phyloP scores from a whole-genome alignment of 257 asterid genomes.

The Forsythia suspensa region DNA sequence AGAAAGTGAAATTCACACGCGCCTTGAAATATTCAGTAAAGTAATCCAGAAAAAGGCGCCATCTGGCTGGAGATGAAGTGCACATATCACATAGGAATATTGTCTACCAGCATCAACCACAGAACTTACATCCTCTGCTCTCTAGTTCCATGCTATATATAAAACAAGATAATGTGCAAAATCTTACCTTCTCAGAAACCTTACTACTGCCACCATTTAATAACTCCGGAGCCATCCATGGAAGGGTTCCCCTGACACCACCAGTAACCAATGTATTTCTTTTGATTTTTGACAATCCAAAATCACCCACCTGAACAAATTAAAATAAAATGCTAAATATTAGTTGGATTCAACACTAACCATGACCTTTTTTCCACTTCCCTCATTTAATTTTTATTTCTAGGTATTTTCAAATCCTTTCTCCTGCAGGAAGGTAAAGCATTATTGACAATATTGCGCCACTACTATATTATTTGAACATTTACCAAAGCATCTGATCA shows the following conservation, averaged over 20 bases:
- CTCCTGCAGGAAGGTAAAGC: not conserved
- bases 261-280: constrained; percentile 92
- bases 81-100: not conserved
- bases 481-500: not conserved
- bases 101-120: not conserved
- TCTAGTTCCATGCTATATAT: not conserved
- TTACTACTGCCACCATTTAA: constrained; percentile 89
- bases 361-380: not conserved
- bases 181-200: constrained; percentile 84
- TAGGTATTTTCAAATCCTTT: not conserved
- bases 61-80: not conserved
- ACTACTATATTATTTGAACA: not conserved
- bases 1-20: not conserved
- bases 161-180: not conserved
- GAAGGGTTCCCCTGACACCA: constrained; percentile 96
- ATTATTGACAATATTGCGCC: not conserved
- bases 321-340: not conserved
- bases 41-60: not conserved
- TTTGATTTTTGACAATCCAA: constrained; percentile 90
- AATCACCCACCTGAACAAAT: constrained; percentile 74
- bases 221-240: constrained; percentile 99
- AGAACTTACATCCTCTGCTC: not conserved
- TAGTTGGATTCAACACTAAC: constrained; percentile 10
- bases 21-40: not conserved
- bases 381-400: not conserved